Base-by-base conservation (phyloP, 177 flowering plant genomes). In the Vitis hybrid region DNA sequence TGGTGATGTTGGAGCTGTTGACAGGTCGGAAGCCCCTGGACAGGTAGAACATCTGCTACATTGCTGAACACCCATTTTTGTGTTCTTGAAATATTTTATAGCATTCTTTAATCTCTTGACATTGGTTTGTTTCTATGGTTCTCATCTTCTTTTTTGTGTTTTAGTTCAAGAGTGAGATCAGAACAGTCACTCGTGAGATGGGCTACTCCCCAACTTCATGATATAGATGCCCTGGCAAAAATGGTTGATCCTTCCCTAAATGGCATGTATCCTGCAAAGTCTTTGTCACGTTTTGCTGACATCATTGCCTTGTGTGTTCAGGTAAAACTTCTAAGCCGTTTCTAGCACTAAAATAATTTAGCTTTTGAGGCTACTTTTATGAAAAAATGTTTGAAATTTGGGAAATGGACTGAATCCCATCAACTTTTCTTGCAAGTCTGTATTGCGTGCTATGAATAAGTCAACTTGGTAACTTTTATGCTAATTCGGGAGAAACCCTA, bases 171-270 rank as follows among this genome's bases (percentile, higher is more conserved):
- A 72, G 73, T 63, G 66, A 89, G 97, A 81, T 79, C 94, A 66
- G 99, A 95, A 66, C 97, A 93, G 63, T 93, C 98, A 51, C 91
- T 93, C 63, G 99, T 93, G 27, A 84, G 97, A 84, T 95, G 99
- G 99, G 98, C 99, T 11, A 87, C 93, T 70, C 99, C 99, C 15
- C 99, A 93, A 72, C 87, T 95, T 51, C 99, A 95, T 74, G 99
- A 95, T 76, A 93, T 95, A 70, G 99, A 95, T 79, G 91, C 98
- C 52, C 80, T 95, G 77, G 87, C 94, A 17, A 93, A 90, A 79
- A 95, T 95, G 99, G 98, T 93, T 64, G 99, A 95, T 79, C 90
- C 93, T 48, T 59, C 89, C n/a, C 81, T 95, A 27, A 89, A 93
- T 75, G 99, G 98, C 80, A 89, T 93, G 84, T 95, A 95, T 72